Conservation (phyloP, 179 eudicot genomes). For the Patellifolia procumbens region DNA sequence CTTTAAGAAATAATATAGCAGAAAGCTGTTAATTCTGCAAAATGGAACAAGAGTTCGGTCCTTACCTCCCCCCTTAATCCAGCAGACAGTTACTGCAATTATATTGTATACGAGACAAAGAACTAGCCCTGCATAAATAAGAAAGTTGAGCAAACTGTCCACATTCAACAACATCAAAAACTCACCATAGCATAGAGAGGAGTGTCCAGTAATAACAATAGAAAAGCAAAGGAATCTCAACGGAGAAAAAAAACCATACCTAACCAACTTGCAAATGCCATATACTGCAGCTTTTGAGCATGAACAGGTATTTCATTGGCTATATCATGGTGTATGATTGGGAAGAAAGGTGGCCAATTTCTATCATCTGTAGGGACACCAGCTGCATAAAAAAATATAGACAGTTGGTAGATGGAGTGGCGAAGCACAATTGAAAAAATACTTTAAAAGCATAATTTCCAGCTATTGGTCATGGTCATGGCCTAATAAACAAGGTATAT, state of each 20-base stretch:
- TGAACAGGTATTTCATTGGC: slow-evolving; percentile 88
- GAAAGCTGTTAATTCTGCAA: not conserved
- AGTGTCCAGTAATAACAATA: not conserved
- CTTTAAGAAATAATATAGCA: not conserved
- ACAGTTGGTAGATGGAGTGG: slow-evolving; percentile 18
- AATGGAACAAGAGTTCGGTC: not conserved
- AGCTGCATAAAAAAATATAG: slow-evolving; percentile 42
- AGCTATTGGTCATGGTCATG: not conserved
- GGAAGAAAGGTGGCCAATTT: slow-evolving; percentile 94
- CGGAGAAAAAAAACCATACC: slow-evolving; percentile 41
- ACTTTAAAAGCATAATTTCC: slow-evolving; percentile 20
- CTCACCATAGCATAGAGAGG: not conserved
- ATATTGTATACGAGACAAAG: slow-evolving; percentile 78
- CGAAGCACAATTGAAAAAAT: slow-evolving; percentile 3
- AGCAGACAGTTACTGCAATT: slow-evolving; percentile 80
- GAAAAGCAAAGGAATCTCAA: not conserved
- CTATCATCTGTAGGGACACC: slow-evolving; percentile 55
- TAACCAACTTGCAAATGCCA: slow-evolving; percentile 98
- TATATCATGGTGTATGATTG: slow-evolving; percentile 90
- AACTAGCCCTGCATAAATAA: slow-evolving; percentile 64
- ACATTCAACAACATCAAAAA: not conserved
- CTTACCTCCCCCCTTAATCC: slow-evolving; percentile 91
- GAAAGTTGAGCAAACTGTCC: slow-evolving; percentile 6
- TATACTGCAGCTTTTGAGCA: slow-evolving; percentile 92
- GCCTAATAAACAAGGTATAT: not conserved